Evolutionary conservation across 352 stramenopile genomes (phyloP).

Genomic region (Pythium utonaiense): DNA sequence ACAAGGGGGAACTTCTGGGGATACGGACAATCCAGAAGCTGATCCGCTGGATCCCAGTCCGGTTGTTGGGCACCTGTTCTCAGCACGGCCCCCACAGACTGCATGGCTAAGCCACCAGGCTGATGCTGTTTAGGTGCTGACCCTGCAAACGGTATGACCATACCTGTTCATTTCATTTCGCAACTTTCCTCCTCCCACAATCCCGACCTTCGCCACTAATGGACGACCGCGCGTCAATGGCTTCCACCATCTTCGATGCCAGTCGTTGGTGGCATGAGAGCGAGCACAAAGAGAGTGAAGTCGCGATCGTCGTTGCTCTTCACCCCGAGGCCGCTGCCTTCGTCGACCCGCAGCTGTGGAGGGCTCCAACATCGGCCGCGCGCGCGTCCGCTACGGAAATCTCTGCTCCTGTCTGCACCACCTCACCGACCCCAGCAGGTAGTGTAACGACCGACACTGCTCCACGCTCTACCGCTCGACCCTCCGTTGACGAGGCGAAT

Average conservation of each 20-base stretch:
- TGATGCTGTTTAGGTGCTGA: not conserved
- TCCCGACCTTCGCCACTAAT: not conserved
- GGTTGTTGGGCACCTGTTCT: not conserved
- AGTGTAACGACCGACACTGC: not conserved
- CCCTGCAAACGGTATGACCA: not conserved
- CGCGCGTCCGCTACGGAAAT: not conserved
- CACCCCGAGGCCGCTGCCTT: conserved; percentile 3
- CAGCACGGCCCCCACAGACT: not conserved
- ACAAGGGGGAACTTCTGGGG: not conserved
- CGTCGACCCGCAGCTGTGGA: not conserved
- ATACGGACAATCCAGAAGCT: not conserved
- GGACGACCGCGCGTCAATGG: not conserved
- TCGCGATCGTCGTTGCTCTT: not conserved
- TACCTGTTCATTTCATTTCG: not conserved
- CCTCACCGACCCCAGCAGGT: not conserved
- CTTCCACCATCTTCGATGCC: conserved; percentile 4
- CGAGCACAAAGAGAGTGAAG: conserved; percentile 13
- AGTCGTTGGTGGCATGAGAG: conserved; percentile 7
- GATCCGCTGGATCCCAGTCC: not conserved
- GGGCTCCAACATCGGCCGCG: not conserved
- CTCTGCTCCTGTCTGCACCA: not conserved
- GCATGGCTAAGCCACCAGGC: not conserved
- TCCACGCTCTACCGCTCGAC: not conserved
- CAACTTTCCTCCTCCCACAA: not conserved
- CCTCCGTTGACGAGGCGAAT: not conserved